Base-by-base conservation (phyloP, 345 rosid species). In the Arabis alpina region DNA sequence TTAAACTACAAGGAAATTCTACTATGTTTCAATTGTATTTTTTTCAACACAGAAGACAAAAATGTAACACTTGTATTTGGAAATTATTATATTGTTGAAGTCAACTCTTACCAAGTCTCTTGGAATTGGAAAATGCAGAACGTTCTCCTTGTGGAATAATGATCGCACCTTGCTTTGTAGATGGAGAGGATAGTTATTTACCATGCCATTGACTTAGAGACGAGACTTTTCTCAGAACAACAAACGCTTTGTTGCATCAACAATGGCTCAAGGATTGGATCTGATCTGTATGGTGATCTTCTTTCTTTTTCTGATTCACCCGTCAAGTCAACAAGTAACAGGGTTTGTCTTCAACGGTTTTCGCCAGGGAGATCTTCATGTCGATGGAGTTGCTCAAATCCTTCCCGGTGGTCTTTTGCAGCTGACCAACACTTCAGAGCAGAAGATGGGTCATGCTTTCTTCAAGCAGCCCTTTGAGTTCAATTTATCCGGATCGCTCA, bases 321-420 rank as follows among this genome's bases (percentile, higher is more conserved):
- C 50, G 4, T 60, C 64, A 40, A 80, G 84, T 54, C 70, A 70
- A 76, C 78, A 65, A 50, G 56, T 54, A 47, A 51, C 52, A 13
- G 71, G 81, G 4, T 85, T 86, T 63, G 48, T 73, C 62, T 88
- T 54, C 83, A 52, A 82, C 27, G 85, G 85, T 63, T 88, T 86
- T 76, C 23, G 8, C 11, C 81, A 64, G 23, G 67, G 81, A 15
- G 81, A 78, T 51, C 52, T 76, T 45, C 27, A 13, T 42, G 75
- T 82, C 25, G 81, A 66, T 37, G 88, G 86, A 4, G 54, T 49
- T 19, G 88, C 91, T 16, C 54, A 60, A 1, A 72, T 85, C 71
- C 84, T 75, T 13, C 69, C 80, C 24, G 60, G 66, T 64, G 90
- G 95, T 45, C 60, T 85, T 1, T 63, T 85, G 61, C 82, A 82